Evolutionary conservation across 768 basidiomycete species (phyloP), one percentile per base, ranked within the genome.

Genomic region (Psilocybe cyanescens): DNA sequence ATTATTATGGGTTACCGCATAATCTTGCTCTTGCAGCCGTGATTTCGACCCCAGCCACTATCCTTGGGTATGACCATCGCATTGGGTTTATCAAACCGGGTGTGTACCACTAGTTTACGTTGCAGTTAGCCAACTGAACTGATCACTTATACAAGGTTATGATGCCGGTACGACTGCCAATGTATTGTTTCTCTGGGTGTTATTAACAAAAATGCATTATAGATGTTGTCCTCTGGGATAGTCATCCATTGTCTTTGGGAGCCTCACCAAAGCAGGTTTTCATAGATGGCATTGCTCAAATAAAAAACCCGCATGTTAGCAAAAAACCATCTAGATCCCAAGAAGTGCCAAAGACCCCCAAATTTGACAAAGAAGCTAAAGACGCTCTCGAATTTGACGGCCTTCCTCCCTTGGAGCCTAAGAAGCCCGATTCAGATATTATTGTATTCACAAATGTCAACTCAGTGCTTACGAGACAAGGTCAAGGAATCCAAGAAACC

Each of bases 201-300:
- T 49, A 46, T 24, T 62, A 19, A 64, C 29, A 28, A 14, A 29
- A 19, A 16, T 28, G 31, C 29, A 16, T 44, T 44, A 44, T 41
- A 78, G 89, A 94, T 71, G 48, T 92, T 53, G 87, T 93, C 12
- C 68, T 92, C 2, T 90, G 89, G 88, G 89, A 90, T 66, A 86
- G 83, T 39, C 91, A 93, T 72, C 93, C 93, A 1, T 80, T 95
- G 14, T 78, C 85, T 1, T 78, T 95, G 9, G 91, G 91, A 19
- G 91, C 92, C 19, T 87, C 91, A 0, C 92, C 92, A 3, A 79
- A 81, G 53, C 92, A 94, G 76, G 91, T 92, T 8, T 93, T 83
- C 75, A 92, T 95, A 61, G 94, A 96, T 65, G 94, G 94, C 3
- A 89, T 95, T 60, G 70, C 89, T 0, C 94, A 96, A 67, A 67